Evolutionary conservation across 2,329 filamentous ascomycete genomes (phyloP).

Genomic region (Aspergillus hortae): DNA sequence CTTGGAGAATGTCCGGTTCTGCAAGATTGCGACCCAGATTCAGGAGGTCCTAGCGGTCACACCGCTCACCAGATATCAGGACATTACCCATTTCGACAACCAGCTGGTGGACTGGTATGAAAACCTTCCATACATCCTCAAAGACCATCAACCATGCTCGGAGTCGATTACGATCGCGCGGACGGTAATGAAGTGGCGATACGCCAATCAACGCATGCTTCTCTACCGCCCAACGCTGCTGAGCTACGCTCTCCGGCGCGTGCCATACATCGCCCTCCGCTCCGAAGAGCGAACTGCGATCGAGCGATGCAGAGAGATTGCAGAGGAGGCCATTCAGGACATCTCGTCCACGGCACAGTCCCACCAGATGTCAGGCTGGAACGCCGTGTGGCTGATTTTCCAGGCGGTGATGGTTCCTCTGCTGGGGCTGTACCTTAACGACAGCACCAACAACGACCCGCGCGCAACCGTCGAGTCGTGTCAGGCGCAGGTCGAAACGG

Average conservation of each 20-base stretch:
- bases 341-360: constrained; percentile 67
- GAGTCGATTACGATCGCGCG: constrained; percentile 67
- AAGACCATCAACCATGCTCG: constrained; percentile 63
- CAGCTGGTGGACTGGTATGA: constrained; percentile 71
- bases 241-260: constrained; percentile 56
- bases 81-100: constrained; percentile 63
- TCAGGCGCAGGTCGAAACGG: constrained; percentile 56
- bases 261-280: constrained; percentile 48
- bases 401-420: constrained; percentile 77
- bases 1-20: constrained; percentile 74
- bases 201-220: constrained; percentile 72
- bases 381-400: constrained; percentile 77
- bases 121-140: constrained; percentile 63
- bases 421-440: constrained; percentile 61
- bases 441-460: constrained; percentile 52
- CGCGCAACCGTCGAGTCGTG: constrained; percentile 51
- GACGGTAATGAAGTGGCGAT: constrained; percentile 78
- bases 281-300: constrained; percentile 66
- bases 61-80: constrained; percentile 63
- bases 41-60: constrained; percentile 71
- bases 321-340: constrained; percentile 67
- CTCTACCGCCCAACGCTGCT: constrained; percentile 71
- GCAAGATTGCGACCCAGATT: constrained; percentile 72
- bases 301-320: constrained; percentile 65
- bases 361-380: constrained; percentile 76